A percentile compares a stretch with the other conserved stretches of the same genome.
Evolutionary conservation across 2,329 filamentous ascomycete genomes (phyloP).

Genomic region (Claviceps citrina): DNA sequence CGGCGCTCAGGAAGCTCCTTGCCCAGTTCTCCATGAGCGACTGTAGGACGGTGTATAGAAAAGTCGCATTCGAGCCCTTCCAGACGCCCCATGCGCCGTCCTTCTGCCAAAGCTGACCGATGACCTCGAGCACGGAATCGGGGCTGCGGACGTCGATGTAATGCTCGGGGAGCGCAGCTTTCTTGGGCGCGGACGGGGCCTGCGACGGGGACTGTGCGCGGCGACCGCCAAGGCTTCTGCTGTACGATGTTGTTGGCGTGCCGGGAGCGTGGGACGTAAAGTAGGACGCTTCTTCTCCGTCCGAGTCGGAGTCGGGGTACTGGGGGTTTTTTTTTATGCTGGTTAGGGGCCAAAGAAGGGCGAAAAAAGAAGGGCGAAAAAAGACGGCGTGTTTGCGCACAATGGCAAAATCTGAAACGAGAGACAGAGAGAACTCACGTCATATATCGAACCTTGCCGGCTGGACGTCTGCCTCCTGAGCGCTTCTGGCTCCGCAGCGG

Average conservation of each 20-base stretch:
- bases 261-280: conserved; percentile 54
- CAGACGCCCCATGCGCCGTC: conserved; percentile 86
- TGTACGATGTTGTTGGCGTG: conserved; percentile 33
- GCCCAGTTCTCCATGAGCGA: conserved; percentile 87
- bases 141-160: conserved; percentile 57
- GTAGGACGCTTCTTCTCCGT: conserved; percentile 67
- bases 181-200: conserved; percentile 12
- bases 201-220: conserved; percentile 17
- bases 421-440: conserved; percentile 14
- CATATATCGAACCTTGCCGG: conserved; percentile 20
- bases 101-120: conserved; percentile 76
- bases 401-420: neutral
- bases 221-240: conserved; percentile 19
- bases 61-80: conserved; percentile 87
- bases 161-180: conserved; percentile 28
- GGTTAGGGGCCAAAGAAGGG: neutral
- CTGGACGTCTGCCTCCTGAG: conserved; percentile 17
- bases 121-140: conserved; percentile 71
- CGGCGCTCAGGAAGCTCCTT: conserved; percentile 72
- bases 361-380: too few relatives aligned
- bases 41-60: conserved; percentile 75
- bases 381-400: too few relatives aligned
- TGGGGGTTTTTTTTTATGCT: neutral
- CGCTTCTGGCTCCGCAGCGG: conserved; percentile 12
- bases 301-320: conserved; percentile 46